Base-by-base conservation (phyloP, 805 yeast genomes). In the Starmerella riodocensis region DNA sequence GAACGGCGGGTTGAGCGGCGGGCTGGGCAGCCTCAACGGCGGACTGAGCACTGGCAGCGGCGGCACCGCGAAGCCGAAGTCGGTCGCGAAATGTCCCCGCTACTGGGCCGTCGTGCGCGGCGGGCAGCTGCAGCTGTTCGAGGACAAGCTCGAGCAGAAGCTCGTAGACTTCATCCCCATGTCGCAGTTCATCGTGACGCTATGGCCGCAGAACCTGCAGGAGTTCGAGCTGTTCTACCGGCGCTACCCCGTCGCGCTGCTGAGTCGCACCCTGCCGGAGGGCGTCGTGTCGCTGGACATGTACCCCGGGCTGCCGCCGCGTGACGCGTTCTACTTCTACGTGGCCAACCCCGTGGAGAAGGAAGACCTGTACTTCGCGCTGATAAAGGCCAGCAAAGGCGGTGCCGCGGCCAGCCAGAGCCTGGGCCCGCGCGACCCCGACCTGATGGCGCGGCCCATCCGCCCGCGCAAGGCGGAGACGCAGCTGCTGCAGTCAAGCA, bases 281-380 rank as follows among this genome's bases (percentile, higher is more conserved):
- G 55, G 55, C n/a, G 33, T 50, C 23, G 51, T 48, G 9, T 29
- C 47, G 6, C 41, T 56, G 12, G 53, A 56, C 36, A 18, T 48
- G 31, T 35, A 46, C 34, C 52, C 43, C 21, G 37, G 31, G 14
- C 45, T 23, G 45, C 55, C 58, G 3, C 65, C 69, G 2, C 51
- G 54, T n/a, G 51, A 51, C 41, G 55, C 68, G 5, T 71, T 71
- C 51, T 88, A 70, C 56, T 58, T 88, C 3, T 82, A 84, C 57
- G 71, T 78, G 32, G 93, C 84, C 49, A 69, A 74, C 35, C 83
- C 85, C 49, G 69, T 69, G 40, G 85, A 78, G 34, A 88, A 88
- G 53, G 98, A 91, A 58, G 94, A 88, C 56, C 77, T 95, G 80
- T 91, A 88, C 56, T 85, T 84, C 58, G 76, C 82, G 1, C 63